Percentiles rank a stretch among this genome's conserved stretches.
These are phyloP conservation scores for Oxyria digyna DNA, from an alignment of 148 eudicot genomes.

Conservation along the genomic window DNA sequence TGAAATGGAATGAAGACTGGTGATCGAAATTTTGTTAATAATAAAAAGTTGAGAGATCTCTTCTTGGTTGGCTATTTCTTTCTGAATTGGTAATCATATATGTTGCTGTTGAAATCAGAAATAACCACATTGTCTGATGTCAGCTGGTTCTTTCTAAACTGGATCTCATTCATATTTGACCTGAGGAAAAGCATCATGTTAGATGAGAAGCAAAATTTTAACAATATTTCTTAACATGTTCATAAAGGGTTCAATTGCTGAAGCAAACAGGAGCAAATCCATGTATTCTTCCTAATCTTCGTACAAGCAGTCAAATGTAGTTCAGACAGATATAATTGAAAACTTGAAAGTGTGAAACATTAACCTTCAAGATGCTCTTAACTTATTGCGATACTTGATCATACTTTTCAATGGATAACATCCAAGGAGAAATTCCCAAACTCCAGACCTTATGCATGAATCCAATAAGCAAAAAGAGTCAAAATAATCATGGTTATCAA, in stretches of 20 bases:
- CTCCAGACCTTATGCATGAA: constrained; percentile 94
- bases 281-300: neutral
- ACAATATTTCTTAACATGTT: neutral
- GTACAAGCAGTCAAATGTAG: neutral
- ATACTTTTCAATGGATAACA: constrained; percentile 89
- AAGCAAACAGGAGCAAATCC: neutral
- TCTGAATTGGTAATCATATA: too few relatives aligned
- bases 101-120: too few relatives aligned
- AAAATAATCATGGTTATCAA: too few relatives aligned
- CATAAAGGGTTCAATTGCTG: neutral
- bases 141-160: too few relatives aligned
- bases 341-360: neutral
- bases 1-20: too few relatives aligned
- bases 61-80: too few relatives aligned
- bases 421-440: constrained; percentile 98
- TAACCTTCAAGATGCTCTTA: constrained; percentile 87
- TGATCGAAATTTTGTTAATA: too few relatives aligned
- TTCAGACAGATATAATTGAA: neutral
- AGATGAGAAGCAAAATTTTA: neutral
- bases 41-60: too few relatives aligned
- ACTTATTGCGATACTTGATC: constrained; percentile 45
- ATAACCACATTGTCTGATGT: too few relatives aligned
- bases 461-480: constrained; percentile 27
- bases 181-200: neutral
- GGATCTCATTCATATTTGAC: too few relatives aligned